These are phyloP conservation scores for Eurotiales sp. DNA, from an alignment of 2,329 filamentous ascomycete species.

Conservation along the genomic window DNA sequence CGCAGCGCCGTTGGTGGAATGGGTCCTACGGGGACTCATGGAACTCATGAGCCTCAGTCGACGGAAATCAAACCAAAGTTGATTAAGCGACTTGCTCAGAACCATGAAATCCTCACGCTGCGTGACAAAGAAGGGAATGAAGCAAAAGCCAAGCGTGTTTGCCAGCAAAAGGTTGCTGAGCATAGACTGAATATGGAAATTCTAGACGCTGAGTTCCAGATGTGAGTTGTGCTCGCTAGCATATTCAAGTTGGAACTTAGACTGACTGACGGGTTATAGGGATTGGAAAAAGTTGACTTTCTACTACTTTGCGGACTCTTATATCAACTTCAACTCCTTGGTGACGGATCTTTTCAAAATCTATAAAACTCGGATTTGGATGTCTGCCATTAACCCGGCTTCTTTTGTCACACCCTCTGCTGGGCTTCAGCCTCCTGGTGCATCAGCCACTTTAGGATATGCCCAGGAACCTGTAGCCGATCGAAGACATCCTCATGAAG, in stretches of 20 bases:
- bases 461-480: slow-evolving; percentile 35
- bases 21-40: slow-evolving; percentile 70
- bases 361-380: slow-evolving; percentile 99
- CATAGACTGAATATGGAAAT: slow-evolving; percentile 98
- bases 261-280: slow-evolving; percentile 49
- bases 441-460: slow-evolving; percentile 63
- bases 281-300: slow-evolving; percentile 99
- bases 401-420: slow-evolving; percentile 81
- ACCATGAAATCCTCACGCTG: slow-evolving; percentile 82
- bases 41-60: slow-evolving; percentile 65
- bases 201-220: slow-evolving; percentile 95
- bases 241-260: not conserved
- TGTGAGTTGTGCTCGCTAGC: slow-evolving; percentile 64
- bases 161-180: slow-evolving; percentile 93
- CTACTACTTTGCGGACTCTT: slow-evolving; percentile 96
- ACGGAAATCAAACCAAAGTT: slow-evolving; percentile 89
- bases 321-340: slow-evolving; percentile 98
- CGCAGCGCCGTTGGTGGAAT: slow-evolving; percentile 73
- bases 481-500: slow-evolving; percentile 40
- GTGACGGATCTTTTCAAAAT: slow-evolving; percentile 98
- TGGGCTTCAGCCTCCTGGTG: slow-evolving; percentile 66
- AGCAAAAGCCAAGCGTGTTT: slow-evolving; percentile 93
- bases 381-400: slow-evolving; percentile 97
- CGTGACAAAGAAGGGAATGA: slow-evolving; percentile 97
- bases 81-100: slow-evolving; percentile 90